Percentiles rank a stretch among this genome's conserved stretches.
These are phyloP conservation scores for Salpingoeca rosetta DNA, from an alignment of 78 protist species.

Conservation along the genomic window DNA sequence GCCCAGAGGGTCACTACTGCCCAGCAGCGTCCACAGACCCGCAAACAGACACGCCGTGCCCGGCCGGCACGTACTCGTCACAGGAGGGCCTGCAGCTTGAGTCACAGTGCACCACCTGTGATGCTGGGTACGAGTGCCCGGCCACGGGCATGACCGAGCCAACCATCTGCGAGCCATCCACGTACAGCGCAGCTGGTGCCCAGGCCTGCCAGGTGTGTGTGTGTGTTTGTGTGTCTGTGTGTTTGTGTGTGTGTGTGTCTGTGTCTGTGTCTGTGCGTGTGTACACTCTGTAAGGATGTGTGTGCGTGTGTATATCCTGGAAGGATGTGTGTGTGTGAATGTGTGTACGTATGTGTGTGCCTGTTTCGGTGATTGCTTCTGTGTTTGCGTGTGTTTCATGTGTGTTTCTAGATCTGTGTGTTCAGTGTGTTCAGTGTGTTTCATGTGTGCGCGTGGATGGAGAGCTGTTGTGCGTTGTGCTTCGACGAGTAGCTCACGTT, in stretches of 20 bases:
- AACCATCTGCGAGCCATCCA: neutral
- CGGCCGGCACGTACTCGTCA: neutral
- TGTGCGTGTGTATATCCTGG: too few relatives aligned
- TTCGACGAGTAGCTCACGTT: too few relatives aligned
- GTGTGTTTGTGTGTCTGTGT: conserved; percentile 26
- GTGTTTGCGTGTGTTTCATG: too few relatives aligned
- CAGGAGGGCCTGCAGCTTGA: neutral
- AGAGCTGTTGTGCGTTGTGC: too few relatives aligned
- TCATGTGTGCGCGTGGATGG: too few relatives aligned
- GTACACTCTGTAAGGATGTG: too few relatives aligned
- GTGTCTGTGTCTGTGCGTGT: neutral
- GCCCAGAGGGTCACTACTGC: conserved; percentile 31
- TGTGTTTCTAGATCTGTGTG: too few relatives aligned
- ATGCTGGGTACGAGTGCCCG: neutral
- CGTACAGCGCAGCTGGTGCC: neutral
- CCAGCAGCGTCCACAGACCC: neutral
- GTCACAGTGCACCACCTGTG: neutral
- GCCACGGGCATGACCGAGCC: neutral
- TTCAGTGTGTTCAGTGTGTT: too few relatives aligned
- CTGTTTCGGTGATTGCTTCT: too few relatives aligned
- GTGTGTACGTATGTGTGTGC: too few relatives aligned
- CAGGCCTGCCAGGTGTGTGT: neutral
- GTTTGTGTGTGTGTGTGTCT: conserved; percentile 32
- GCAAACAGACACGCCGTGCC: neutral
- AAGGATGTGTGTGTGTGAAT: too few relatives aligned